Evolutionary conservation across 2,329 filamentous ascomycete species (phyloP).

Genomic region (Sclerotinia spermophila): DNA sequence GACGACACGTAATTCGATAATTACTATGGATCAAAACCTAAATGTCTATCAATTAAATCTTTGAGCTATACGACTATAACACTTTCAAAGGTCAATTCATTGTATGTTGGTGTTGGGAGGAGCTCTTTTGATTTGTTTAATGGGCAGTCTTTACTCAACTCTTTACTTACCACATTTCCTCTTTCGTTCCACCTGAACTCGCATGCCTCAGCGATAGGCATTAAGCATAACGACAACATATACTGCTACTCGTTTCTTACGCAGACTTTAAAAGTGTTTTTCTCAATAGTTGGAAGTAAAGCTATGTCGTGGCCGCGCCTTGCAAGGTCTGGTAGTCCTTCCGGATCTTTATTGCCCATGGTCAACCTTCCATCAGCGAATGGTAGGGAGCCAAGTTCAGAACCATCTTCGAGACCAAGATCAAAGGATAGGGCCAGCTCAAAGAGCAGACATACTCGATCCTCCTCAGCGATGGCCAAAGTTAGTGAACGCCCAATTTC

Average conservation of each 20-base stretch:
- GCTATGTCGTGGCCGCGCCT: slow-evolving; percentile 36
- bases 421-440: slow-evolving; percentile 30
- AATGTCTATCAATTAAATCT: not conserved
- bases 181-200: slow-evolving; percentile 16
- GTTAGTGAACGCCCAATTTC: slow-evolving; percentile 26
- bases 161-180: slow-evolving; percentile 2
- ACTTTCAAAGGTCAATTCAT: slow-evolving; percentile 1
- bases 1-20: slow-evolving; percentile 14
- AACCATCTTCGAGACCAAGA: slow-evolving; percentile 28
- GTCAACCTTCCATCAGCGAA: slow-evolving; percentile 32
- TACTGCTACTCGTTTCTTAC: slow-evolving; percentile 33
- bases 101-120: slow-evolving; percentile 11
- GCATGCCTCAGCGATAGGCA: slow-evolving; percentile 37
- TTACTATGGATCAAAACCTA: slow-evolving; percentile 9
- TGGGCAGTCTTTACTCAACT: not conserved
- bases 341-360: slow-evolving; percentile 32
- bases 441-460: slow-evolving; percentile 32
- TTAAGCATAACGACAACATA: slow-evolving; percentile 33
- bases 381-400: slow-evolving; percentile 24
- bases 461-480: slow-evolving; percentile 37
- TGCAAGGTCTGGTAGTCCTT: slow-evolving; percentile 33
- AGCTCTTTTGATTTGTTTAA: not conserved
- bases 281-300: slow-evolving; percentile 11
- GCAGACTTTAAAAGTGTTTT: not conserved
- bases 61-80: not conserved